phyloP scores from a whole-genome alignment of 805 yeast genomes.

The Metschnikowia cerradonensis region DNA sequence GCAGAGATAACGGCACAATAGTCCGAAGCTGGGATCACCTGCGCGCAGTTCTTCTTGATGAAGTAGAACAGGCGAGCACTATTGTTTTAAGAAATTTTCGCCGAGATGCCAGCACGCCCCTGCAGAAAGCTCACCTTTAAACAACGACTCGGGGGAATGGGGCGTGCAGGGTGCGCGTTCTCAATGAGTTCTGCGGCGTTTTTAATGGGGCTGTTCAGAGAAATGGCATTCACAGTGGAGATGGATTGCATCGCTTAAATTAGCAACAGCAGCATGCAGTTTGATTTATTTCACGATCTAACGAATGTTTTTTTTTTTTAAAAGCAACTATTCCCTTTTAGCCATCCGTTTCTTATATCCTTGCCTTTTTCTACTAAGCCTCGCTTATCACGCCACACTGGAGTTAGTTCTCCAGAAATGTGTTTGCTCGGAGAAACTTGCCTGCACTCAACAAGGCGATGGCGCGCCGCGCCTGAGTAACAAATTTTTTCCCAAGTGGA shows the following conservation, averaged over 20 bases:
- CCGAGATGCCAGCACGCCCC: neutral
- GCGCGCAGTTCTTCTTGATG: neutral
- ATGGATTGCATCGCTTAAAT: neutral
- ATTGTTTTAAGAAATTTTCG: neutral
- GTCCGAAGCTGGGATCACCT: neutral
- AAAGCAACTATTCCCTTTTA: neutral
- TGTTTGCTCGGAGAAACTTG: neutral
- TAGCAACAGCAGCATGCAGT: neutral
- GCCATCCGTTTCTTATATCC: neutral
- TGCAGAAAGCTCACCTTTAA: neutral
- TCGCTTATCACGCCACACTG: neutral
- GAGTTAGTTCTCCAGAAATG: neutral
- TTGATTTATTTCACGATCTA: neutral
- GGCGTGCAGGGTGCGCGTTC: neutral
- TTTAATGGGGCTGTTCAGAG: neutral
- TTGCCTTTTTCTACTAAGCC: neutral
- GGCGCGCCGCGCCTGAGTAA: neutral
- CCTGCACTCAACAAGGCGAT: neutral
- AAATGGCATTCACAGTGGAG: neutral
- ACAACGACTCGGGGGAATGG: neutral
- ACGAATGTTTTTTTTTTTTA: too few species aligned
- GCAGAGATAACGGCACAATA: neutral
- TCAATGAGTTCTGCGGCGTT: constrained; percentile 1
- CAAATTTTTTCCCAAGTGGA: neutral
- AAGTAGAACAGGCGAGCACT: neutral